Conservation (phyloP, 345 rosid genomes). For the thale cress (Arabidopsis thaliana) region DNA sequence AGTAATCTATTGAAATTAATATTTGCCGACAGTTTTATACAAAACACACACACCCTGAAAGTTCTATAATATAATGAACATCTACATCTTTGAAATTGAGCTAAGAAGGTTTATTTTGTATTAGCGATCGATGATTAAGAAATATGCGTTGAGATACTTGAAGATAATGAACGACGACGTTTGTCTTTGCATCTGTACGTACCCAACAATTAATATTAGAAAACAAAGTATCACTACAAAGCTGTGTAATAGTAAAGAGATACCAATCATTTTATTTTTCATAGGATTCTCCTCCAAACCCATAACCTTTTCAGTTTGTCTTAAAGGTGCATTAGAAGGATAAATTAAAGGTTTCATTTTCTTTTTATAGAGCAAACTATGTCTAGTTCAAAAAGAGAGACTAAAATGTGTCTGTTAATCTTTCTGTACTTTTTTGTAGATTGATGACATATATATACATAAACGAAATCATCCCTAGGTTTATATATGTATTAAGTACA, state of each 20-base stretch:
- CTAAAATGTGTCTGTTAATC: background rate
- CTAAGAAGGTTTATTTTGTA: constrained; percentile 10
- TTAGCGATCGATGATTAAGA: background rate
- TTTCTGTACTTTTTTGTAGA: background rate
- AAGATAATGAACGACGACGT: background rate
- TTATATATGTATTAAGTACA: background rate
- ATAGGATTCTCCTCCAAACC: constrained; percentile 37
- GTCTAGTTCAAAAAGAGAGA: background rate
- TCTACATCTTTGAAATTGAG: background rate
- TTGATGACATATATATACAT: background rate
- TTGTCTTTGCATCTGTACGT: constrained; percentile 33
- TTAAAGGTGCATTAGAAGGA: constrained; percentile 24
- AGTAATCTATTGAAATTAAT: constrained; percentile 16
- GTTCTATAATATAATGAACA: background rate
- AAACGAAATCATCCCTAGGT: background rate
- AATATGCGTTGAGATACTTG: background rate
- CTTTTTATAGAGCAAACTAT: background rate
- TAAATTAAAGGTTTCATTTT: constrained; percentile 12
- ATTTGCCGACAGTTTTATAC: constrained; percentile 38
- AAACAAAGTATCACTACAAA: background rate
- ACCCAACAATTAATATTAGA: constrained; percentile 15
- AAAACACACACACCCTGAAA: constrained; percentile 7
- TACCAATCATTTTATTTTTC: constrained; percentile 29
- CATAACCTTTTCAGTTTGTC: constrained; percentile 29
- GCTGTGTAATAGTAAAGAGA: background rate